Evolutionary conservation across 208 protist species (phyloP).

Genomic region (Naegleria lovaniensis): DNA sequence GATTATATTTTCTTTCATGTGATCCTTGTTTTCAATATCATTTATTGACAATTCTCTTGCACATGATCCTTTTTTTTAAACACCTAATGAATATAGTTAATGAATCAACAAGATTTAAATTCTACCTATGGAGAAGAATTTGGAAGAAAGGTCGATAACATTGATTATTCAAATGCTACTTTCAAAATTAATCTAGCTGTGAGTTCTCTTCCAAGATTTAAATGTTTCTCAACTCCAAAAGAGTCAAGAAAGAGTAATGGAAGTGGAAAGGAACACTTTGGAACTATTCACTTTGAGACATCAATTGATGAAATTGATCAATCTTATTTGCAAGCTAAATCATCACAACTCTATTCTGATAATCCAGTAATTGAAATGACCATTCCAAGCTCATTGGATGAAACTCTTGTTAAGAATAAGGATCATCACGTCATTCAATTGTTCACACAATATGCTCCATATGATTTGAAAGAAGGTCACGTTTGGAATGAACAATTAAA

Average conservation of each 20-base stretch:
- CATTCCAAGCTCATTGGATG: conserved; percentile 49
- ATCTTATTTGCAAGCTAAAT: conserved; percentile 29
- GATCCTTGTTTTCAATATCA: too few species aligned
- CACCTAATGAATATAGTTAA: neutral
- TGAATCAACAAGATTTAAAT: neutral
- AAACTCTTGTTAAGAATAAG: conserved; percentile 42
- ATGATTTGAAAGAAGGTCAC: conserved; percentile 27
- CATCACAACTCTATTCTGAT: neutral
- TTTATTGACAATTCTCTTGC: too few species aligned
- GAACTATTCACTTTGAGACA: conserved; percentile 51
- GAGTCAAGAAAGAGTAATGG: neutral
- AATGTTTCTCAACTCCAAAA: neutral
- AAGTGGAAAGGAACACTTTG: conserved; percentile 42
- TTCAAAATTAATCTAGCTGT: conserved; percentile 56
- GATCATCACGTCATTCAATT: conserved; percentile 46
- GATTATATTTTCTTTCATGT: too few species aligned
- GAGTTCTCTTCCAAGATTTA: conserved; percentile 47
- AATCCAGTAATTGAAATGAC: conserved; percentile 43
- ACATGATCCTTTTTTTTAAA: too few species aligned
- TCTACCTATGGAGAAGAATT: neutral
- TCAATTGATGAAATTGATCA: conserved; percentile 37
- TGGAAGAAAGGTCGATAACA: conserved; percentile 16
- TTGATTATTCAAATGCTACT: conserved; percentile 36
- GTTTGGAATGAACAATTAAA: neutral
- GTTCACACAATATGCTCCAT: conserved; percentile 59